Conservation (phyloP, 805 yeast species). For the Ogataea trehalophila region DNA sequence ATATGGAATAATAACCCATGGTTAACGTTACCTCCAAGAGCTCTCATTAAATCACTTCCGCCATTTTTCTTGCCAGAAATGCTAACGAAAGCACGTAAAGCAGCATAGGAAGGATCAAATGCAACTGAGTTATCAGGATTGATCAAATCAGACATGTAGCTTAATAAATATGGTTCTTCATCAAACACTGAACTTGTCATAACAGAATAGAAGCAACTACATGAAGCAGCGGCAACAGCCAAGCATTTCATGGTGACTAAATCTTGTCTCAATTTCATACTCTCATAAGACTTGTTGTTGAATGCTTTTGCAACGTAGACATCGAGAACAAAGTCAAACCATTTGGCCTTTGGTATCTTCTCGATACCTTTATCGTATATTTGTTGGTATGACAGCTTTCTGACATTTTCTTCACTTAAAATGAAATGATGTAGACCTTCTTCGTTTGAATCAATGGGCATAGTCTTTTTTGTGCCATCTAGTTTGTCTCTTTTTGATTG, state of each 20-base stretch:
- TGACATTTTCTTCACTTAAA: conserved; percentile 53
- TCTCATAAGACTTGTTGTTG: conserved; percentile 46
- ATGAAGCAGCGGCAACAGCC: conserved; percentile 60
- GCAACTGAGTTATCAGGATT: conserved; percentile 60
- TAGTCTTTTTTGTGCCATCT: conserved; percentile 12
- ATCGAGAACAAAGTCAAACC: conserved; percentile 58
- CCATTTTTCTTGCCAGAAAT: conserved; percentile 63
- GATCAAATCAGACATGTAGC: conserved; percentile 66
- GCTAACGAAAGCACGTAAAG: conserved; percentile 63
- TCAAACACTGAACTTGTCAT: conserved; percentile 66
- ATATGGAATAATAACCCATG: conserved; percentile 80
- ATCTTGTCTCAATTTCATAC: conserved; percentile 50
- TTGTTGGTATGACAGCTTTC: conserved; percentile 51
- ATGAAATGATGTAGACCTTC: conserved; percentile 50
- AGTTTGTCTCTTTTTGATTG: conserved; percentile 16
- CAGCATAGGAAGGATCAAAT: conserved; percentile 48
- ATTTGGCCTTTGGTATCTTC: conserved; percentile 54
- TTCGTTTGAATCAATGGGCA: conserved; percentile 6
- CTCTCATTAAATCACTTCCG: conserved; percentile 72
- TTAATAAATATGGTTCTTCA: conserved; percentile 64
- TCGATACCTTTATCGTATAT: conserved; percentile 57
- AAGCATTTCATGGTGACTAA: conserved; percentile 60
- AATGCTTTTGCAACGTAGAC: conserved; percentile 72
- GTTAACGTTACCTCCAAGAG: conserved; percentile 78
- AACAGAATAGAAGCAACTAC: conserved; percentile 50